Conservation (phyloP, 2,329 filamentous ascomycete genomes). For the Aureobasidium uvarum region DNA sequence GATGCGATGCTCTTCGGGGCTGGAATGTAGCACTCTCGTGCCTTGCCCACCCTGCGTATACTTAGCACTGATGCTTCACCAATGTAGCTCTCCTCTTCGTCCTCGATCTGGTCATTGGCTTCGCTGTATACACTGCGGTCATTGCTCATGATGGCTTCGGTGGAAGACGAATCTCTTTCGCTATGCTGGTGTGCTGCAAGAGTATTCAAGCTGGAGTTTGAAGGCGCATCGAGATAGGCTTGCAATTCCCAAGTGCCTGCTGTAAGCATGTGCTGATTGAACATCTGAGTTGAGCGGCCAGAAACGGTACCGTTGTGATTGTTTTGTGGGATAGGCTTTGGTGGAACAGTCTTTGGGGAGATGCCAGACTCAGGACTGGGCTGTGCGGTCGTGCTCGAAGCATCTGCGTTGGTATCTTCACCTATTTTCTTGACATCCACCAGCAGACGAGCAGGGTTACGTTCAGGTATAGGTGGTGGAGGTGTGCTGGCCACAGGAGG, state of each 20-base stretch:
- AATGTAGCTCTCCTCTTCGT: neutral
- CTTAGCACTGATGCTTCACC: neutral
- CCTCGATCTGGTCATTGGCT: neutral
- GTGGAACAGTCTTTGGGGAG: neutral
- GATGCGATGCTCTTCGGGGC: neutral
- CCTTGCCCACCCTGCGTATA: constrained; percentile 15
- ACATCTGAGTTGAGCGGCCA: constrained; percentile 14
- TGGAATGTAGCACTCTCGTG: constrained; percentile 13
- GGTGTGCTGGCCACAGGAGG: neutral
- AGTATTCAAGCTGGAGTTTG: constrained; percentile 11
- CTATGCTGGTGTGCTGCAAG: neutral
- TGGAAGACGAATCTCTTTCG: neutral
- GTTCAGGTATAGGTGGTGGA: neutral
- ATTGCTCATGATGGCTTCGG: neutral
- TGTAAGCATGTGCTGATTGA: constrained; percentile 18
- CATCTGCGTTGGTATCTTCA: neutral
- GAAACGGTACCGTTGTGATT: neutral
- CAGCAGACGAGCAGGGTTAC: constrained; percentile 7
- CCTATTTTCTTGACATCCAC: neutral
- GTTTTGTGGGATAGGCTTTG: neutral
- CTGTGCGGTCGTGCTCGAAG: constrained; percentile 1
- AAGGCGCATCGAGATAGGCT: constrained; percentile 8
- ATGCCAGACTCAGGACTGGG: neutral
- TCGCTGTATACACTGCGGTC: constrained; percentile 9
- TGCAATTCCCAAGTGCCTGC: constrained; percentile 16